A percentile compares a stretch with the other conserved stretches of the same genome.
Evolutionary conservation across 2,329 filamentous ascomycete genomes (phyloP).

Genomic region (Epicoccum sorghinum): DNA sequence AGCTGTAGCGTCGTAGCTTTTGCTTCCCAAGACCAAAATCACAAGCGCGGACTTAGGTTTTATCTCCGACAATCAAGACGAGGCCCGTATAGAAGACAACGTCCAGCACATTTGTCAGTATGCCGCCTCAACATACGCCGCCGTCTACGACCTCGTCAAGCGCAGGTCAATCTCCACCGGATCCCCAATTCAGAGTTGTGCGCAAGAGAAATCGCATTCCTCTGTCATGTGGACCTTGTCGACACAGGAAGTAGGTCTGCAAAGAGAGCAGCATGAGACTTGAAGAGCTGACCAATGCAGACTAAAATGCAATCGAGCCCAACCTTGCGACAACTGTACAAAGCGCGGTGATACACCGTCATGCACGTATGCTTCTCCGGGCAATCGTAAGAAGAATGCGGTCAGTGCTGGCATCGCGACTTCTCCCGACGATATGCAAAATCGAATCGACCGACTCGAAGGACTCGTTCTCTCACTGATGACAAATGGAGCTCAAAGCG

Average conservation of each 20-base stretch:
- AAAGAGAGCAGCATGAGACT: constrained; percentile 21
- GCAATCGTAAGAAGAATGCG: constrained; percentile 72
- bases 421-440: constrained; percentile 95
- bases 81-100: background rate
- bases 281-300: constrained; percentile 45
- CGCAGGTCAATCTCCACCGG: constrained; percentile 80
- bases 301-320: constrained; percentile 89
- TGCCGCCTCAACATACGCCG: constrained; percentile 71
- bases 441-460: constrained; percentile 93
- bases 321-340: constrained; percentile 93
- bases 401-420: constrained; percentile 62
- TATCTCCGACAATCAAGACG: constrained; percentile 26
- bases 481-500: constrained; percentile 78
- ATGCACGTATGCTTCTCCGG: constrained; percentile 79
- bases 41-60: constrained; percentile 31
- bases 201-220: constrained; percentile 91
- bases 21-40: too few relatives aligned
- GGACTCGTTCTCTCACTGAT: constrained; percentile 90
- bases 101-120: constrained; percentile 42
- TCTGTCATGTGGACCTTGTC: constrained; percentile 87
- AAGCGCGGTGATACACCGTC: constrained; percentile 82
- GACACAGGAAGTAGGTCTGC: constrained; percentile 78
- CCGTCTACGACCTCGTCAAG: constrained; percentile 78
- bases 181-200: constrained; percentile 85
- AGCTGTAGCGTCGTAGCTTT: background rate